Evolutionary conservation across 2,329 filamentous ascomycete genomes (phyloP).

Genomic region (Penicillium thymicola): DNA sequence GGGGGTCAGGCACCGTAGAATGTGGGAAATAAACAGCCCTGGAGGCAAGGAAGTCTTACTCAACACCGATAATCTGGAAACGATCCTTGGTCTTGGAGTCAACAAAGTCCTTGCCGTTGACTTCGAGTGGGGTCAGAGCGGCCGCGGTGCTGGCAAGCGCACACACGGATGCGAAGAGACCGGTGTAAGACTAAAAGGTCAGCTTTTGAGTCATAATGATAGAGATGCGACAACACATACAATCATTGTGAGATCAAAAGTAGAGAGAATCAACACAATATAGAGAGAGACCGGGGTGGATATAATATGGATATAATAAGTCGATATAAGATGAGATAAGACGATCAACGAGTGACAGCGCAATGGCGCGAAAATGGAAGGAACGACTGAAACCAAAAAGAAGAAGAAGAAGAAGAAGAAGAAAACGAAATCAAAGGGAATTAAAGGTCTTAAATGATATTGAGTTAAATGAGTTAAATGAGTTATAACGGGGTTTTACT

Average conservation of each 20-base stretch:
- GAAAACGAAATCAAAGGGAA: not conserved
- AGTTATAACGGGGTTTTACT: too few species aligned
- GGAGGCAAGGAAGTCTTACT: conserved; percentile 41
- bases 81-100: conserved; percentile 56
- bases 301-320: not conserved
- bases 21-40: not conserved
- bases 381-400: conserved; percentile 6
- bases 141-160: conserved; percentile 46
- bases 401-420: not conserved
- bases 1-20: conserved; percentile 7
- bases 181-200: conserved; percentile 27
- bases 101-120: conserved; percentile 60
- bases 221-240: conserved; percentile 13
- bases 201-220: not conserved
- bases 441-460: not conserved
- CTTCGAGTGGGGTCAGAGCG: conserved; percentile 56
- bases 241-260: conserved; percentile 20
- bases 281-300: not conserved
- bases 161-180: conserved; percentile 40
- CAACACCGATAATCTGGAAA: conserved; percentile 61
- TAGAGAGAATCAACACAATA: not conserved
- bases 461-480: not conserved
- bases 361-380: conserved; percentile 11
- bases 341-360: conserved; percentile 24
- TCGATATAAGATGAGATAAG: not conserved